These are phyloP conservation scores for Pseudocercospora fuligena DNA, from an alignment of 2,329 filamentous ascomycete species.

Conservation along the genomic window DNA sequence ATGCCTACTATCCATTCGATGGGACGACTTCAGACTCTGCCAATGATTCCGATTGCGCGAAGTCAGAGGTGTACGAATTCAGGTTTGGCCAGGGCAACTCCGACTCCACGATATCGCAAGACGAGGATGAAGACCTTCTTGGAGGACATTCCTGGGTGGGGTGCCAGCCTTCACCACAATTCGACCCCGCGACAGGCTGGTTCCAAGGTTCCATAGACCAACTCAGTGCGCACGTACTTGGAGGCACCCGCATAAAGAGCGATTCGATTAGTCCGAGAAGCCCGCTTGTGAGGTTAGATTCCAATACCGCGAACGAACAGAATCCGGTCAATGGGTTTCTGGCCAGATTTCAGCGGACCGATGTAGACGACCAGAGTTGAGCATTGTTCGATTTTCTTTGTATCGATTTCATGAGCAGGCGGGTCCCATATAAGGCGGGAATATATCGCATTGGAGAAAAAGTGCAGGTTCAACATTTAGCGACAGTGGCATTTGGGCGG, in stretches of 20 bases:
- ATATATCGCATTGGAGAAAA: constrained; percentile 9
- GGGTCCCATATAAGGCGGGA: background rate
- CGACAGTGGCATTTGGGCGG: constrained; percentile 7
- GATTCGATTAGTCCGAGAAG: constrained; percentile 26
- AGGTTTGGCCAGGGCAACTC: constrained; percentile 28
- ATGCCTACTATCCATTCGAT: constrained; percentile 39
- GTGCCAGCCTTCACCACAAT: constrained; percentile 28
- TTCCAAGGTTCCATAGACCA: constrained; percentile 41
- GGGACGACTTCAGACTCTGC: constrained; percentile 37
- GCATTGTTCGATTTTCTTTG: background rate
- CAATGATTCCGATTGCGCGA: constrained; percentile 31
- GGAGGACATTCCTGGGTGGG: constrained; percentile 25
- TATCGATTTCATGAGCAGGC: background rate
- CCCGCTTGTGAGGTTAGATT: constrained; percentile 18
- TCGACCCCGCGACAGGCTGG: constrained; percentile 40
- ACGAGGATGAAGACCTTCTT: constrained; percentile 30
- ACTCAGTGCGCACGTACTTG: constrained; percentile 27
- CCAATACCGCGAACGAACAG: background rate
- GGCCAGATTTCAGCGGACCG: constrained; percentile 23
- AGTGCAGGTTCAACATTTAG: constrained; percentile 5
- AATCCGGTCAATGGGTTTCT: constrained; percentile 24
- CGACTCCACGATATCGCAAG: constrained; percentile 27
- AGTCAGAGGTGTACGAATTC: constrained; percentile 39
- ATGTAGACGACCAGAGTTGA: constrained; percentile 26
- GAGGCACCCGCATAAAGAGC: constrained; percentile 13